Conservation (phyloP, 305 asterid genomes). For the Petunia hybrid region DNA sequence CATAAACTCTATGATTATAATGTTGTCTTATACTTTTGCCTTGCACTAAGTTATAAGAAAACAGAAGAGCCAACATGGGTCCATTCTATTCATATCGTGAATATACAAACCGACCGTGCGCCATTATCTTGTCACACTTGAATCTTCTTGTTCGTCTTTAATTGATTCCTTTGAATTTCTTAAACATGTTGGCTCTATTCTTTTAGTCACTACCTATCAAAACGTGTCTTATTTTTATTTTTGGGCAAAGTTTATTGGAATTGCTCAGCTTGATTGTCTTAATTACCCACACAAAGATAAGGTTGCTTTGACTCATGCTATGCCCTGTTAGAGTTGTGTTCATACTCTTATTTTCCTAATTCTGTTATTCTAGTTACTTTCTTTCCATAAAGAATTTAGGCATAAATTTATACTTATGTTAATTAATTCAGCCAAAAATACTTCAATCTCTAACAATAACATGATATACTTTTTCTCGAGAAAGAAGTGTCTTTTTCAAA, state of each 20-base stretch:
- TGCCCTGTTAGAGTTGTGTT: not conserved
- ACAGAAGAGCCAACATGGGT: not conserved
- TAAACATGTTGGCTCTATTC: not conserved
- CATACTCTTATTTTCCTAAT: not conserved
- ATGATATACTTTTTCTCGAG: too few relatives aligned
- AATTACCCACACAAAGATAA: not conserved
- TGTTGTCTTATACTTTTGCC: too few relatives aligned
- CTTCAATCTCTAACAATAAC: too few relatives aligned
- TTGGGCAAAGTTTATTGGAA: not conserved
- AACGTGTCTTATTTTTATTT: too few relatives aligned
- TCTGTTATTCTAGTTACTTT: too few relatives aligned
- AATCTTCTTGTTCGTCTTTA: not conserved
- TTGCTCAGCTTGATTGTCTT: not conserved
- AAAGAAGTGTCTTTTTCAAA: too few relatives aligned
- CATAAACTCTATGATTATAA: too few relatives aligned
- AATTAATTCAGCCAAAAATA: too few relatives aligned
- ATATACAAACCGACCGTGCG: constrained; percentile 31
- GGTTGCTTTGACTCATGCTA: not conserved
- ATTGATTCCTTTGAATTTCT: constrained; percentile 5
- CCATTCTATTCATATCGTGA: not conserved
- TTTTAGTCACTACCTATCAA: not conserved
- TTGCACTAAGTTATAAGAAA: not conserved
- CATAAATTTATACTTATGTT: too few relatives aligned
- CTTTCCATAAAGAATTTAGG: too few relatives aligned
- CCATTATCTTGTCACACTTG: not conserved